Percentiles rank a stretch among this genome's conserved stretches.
Evolutionary conservation across 2,329 filamentous ascomycete species (phyloP).

Genomic region (Camptophora hylomeconis): DNA sequence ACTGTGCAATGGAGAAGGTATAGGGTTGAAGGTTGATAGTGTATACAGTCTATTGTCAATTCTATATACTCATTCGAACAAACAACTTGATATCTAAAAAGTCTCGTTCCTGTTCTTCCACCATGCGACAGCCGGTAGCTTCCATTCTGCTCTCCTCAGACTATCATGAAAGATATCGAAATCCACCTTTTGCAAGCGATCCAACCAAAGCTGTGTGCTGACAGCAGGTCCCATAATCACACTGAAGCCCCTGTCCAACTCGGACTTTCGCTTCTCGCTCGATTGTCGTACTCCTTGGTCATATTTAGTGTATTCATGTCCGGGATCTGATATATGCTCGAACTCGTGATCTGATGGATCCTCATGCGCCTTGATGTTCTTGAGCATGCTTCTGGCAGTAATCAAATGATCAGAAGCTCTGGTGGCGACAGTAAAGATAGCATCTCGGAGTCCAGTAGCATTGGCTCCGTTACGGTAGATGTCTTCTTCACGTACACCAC

Average conservation of each 20-base stretch:
- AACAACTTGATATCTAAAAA: no score
- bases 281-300: slow-evolving; percentile 22
- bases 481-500: slow-evolving; percentile 73
- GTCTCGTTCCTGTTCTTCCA: slow-evolving; percentile 44
- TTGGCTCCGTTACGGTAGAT: slow-evolving; percentile 67
- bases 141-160: slow-evolving; percentile 61
- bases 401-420: slow-evolving; percentile 92
- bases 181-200: slow-evolving; percentile 62
- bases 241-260: slow-evolving; percentile 49
- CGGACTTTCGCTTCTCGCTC: slow-evolving; percentile 22
- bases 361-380: slow-evolving; percentile 59
- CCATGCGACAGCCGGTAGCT: slow-evolving; percentile 66
- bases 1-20: no score
- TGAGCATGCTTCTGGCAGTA: slow-evolving; percentile 83
- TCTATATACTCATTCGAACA: no score
- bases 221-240: slow-evolving; percentile 64
- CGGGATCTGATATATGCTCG: slow-evolving; percentile 71
- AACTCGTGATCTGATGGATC: slow-evolving; percentile 76
- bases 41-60: no score
- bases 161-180: slow-evolving; percentile 67
- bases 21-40: no score
- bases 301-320: slow-evolving; percentile 39
- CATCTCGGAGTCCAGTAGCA: slow-evolving; percentile 74
- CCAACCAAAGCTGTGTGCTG: slow-evolving; percentile 64
- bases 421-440: slow-evolving; percentile 83